Conservation (phyloP, 768 basidiomycete genomes). For the Porpolomopsis calyptriformis region DNA sequence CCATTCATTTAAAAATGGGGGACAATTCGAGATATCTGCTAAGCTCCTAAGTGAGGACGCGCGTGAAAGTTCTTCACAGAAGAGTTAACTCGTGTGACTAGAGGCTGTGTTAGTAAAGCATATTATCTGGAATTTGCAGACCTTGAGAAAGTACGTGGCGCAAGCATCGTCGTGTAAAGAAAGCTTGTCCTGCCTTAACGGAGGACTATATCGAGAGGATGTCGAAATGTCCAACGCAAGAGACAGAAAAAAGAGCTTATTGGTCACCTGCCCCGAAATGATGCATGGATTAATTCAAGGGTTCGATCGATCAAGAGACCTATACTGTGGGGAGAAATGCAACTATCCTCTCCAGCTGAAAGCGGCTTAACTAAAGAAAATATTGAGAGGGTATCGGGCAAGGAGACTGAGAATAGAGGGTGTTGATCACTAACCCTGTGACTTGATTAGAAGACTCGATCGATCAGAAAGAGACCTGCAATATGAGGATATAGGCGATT, state of each 20-base stretch:
- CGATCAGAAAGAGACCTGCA: neutral
- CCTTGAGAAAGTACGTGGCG: too few species aligned
- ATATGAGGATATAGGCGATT: slow-evolving; percentile 23
- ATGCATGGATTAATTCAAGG: neutral
- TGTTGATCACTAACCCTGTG: neutral
- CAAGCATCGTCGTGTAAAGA: too few species aligned
- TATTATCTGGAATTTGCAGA: too few species aligned
- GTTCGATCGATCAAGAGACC: neutral
- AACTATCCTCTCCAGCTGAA: too few species aligned
- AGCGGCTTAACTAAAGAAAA: too few species aligned
- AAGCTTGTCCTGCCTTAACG: too few species aligned
- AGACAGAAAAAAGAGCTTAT: neutral
- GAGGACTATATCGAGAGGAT: too few species aligned
- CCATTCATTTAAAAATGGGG: neutral
- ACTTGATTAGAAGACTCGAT: neutral
- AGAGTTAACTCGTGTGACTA: neutral
- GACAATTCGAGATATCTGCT: neutral
- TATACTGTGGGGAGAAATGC: too few species aligned
- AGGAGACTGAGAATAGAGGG: neutral
- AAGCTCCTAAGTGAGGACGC: too few species aligned
- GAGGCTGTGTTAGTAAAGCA: too few species aligned
- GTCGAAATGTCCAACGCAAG: too few species aligned
- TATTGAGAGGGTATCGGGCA: too few species aligned
- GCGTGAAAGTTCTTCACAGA: neutral
- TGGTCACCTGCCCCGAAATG: neutral